Percentiles rank a stretch among this genome's conserved stretches.
These are phyloP conservation scores for Tilletia walkeri DNA, from an alignment of 1,284 basidiomycete species.

Conservation along the genomic window DNA sequence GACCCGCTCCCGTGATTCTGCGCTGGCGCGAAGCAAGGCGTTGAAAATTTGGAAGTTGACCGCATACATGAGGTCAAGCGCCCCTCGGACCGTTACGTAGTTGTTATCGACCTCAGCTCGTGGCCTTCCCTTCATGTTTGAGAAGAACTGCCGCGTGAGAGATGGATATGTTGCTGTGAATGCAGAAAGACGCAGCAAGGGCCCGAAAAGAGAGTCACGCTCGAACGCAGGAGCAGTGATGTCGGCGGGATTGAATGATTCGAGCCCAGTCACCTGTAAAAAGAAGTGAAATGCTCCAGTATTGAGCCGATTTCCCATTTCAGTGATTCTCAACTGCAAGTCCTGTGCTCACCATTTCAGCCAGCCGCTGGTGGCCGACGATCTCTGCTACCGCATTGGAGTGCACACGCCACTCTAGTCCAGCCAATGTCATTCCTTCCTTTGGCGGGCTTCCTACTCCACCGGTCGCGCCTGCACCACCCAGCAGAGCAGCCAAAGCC, in stretches of 20 bases:
- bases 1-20: constrained; percentile 76
- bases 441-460: constrained; percentile 21
- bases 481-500: constrained; percentile 39
- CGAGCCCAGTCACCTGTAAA: constrained; percentile 8
- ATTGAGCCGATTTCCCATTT: not conserved
- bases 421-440: constrained; percentile 44
- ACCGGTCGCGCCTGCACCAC: constrained; percentile 28
- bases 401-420: constrained; percentile 74
- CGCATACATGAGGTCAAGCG: constrained; percentile 60
- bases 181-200: constrained; percentile 43
- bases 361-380: constrained; percentile 77
- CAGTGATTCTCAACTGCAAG: not conserved
- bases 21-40: constrained; percentile 75
- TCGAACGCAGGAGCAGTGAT: constrained; percentile 61
- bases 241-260: constrained; percentile 65
- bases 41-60: constrained; percentile 88
- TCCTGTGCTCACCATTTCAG: constrained; percentile 62
- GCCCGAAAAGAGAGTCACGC: constrained; percentile 48
- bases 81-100: constrained; percentile 38
- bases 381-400: constrained; percentile 77
- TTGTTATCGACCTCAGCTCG: constrained; percentile 40
- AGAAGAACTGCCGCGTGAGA: constrained; percentile 41
- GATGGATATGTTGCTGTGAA: constrained; percentile 47
- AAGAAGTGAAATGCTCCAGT: not conserved
- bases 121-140: constrained; percentile 35